phyloP scores from a whole-genome alignment of 345 rosid genomes.

The Abelmoschus esculentus region DNA sequence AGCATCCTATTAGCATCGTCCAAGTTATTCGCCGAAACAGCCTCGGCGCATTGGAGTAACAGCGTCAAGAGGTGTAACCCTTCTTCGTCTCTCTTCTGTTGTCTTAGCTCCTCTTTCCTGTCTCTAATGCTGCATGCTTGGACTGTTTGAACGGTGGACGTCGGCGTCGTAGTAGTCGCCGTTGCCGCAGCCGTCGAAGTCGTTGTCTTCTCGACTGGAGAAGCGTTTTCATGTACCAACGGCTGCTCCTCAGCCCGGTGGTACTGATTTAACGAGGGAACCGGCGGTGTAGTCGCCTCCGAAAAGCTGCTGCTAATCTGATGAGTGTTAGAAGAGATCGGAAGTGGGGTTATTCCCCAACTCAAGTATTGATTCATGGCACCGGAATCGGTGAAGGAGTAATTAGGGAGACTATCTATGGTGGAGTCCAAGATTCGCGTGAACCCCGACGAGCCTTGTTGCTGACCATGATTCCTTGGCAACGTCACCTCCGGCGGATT shows the following conservation, averaged over 20 bases:
- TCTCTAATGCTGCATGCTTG: not conserved
- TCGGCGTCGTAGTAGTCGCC: conserved; percentile 17
- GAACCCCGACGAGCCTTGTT: conserved; percentile 23
- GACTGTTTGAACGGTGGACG: conserved; percentile 4
- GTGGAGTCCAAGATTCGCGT: conserved; percentile 24
- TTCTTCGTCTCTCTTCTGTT: not conserved
- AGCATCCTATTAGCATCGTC: conserved; percentile 91
- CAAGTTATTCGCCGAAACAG: conserved; percentile 75
- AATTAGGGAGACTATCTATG: conserved; percentile 18
- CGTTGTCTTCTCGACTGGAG: conserved; percentile 36
- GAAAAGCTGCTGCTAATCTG: conserved; percentile 8
- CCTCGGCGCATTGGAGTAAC: conserved; percentile 94
- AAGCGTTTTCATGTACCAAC: conserved; percentile 33
- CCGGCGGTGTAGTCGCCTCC: conserved; percentile 20
- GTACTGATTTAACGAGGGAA: conserved; percentile 23
- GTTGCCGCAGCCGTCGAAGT: conserved; percentile 20
- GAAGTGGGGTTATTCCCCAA: conserved; percentile 25
- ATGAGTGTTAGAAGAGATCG: conserved; percentile 10
- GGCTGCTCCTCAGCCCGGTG: conserved; percentile 12
- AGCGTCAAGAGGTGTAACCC: conserved; percentile 65
- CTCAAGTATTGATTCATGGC: conserved; percentile 14
- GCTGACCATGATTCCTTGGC: conserved; percentile 14
- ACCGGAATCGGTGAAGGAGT: conserved; percentile 18
- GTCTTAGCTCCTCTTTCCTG: not conserved
- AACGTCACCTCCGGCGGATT: conserved; percentile 17